phyloP scores from a whole-genome alignment of 116 monocot genomes.

The Iris pallida region DNA sequence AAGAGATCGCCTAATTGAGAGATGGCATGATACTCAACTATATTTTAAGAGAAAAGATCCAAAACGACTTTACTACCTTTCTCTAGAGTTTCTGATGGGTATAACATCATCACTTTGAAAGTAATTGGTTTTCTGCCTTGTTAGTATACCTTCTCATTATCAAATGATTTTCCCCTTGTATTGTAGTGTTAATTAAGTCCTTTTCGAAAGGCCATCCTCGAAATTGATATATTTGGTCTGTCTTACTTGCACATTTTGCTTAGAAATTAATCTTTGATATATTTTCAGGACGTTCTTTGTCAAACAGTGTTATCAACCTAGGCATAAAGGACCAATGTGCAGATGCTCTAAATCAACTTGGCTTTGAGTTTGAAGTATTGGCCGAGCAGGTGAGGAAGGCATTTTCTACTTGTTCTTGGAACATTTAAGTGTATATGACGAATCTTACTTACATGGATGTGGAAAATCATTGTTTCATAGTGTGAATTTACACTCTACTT shows the following conservation, averaged over 20 bases:
- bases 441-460: background rate
- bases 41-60: constrained; percentile 38
- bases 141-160: background rate
- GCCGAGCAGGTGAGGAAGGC: constrained; percentile 22
- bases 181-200: no score
- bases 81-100: constrained; percentile 47
- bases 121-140: background rate
- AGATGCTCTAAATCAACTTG: constrained; percentile 34
- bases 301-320: constrained; percentile 36
- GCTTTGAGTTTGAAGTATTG: constrained; percentile 34
- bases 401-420: background rate
- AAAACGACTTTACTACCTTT: constrained; percentile 41
- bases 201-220: no score
- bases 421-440: background rate
- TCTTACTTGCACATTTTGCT: no score
- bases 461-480: no score
- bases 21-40: constrained; percentile 43
- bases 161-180: no score
- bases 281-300: constrained; percentile 33
- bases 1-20: constrained; percentile 36
- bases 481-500: no score
- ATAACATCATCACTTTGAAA: constrained; percentile 11
- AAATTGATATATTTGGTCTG: no score
- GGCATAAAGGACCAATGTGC: constrained; percentile 27
- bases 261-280: no score